phyloP scores from a whole-genome alignment of 2,329 filamentous ascomycete genomes.

The Plenodomus lindquistii region DNA sequence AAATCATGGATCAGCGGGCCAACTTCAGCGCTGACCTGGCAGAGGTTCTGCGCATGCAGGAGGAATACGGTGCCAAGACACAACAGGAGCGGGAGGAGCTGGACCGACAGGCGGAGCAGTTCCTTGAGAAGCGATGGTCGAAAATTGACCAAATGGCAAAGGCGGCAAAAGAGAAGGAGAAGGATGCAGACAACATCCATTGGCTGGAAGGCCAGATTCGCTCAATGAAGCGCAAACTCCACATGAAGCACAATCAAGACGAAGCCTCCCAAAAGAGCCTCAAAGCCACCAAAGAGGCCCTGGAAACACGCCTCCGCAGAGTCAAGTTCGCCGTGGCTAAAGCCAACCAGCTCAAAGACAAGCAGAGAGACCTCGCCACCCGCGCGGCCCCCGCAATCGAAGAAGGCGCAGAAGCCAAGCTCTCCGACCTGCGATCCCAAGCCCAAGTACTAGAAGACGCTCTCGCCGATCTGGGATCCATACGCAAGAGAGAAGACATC shows the following conservation, averaged over 20 bases:
- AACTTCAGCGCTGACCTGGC: slow-evolving; percentile 65
- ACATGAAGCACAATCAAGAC: slow-evolving; percentile 31
- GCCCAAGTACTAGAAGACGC: slow-evolving; percentile 11
- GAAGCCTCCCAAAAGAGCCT: slow-evolving; percentile 30
- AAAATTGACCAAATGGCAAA: slow-evolving; percentile 26
- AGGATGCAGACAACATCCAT: slow-evolving; percentile 21
- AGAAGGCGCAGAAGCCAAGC: slow-evolving; percentile 20
- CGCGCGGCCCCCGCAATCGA: slow-evolving; percentile 25
- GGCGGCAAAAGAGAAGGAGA: slow-evolving; percentile 14
- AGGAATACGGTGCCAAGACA: slow-evolving; percentile 38
- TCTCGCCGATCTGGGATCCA: slow-evolving; percentile 19
- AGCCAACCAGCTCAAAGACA: slow-evolving; percentile 24
- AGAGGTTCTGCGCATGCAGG: slow-evolving; percentile 57
- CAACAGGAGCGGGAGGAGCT: slow-evolving; percentile 17
- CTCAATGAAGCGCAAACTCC: slow-evolving; percentile 25
- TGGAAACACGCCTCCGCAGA: slow-evolving; percentile 26
- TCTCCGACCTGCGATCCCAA: slow-evolving; percentile 18
- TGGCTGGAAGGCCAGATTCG: slow-evolving; percentile 33
- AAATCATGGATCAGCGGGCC: slow-evolving; percentile 67
- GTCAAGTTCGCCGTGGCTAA: slow-evolving; percentile 30
- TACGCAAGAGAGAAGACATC: slow-evolving; percentile 12
- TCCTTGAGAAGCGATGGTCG: slow-evolving; percentile 29
- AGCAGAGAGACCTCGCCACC: slow-evolving; percentile 16
- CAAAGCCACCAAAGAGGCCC: slow-evolving; percentile 22
- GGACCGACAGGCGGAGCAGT: slow-evolving; percentile 15